Conservation (phyloP, 495 filamentous ascomycete species). For the Elaphomyces granulatus region DNA sequence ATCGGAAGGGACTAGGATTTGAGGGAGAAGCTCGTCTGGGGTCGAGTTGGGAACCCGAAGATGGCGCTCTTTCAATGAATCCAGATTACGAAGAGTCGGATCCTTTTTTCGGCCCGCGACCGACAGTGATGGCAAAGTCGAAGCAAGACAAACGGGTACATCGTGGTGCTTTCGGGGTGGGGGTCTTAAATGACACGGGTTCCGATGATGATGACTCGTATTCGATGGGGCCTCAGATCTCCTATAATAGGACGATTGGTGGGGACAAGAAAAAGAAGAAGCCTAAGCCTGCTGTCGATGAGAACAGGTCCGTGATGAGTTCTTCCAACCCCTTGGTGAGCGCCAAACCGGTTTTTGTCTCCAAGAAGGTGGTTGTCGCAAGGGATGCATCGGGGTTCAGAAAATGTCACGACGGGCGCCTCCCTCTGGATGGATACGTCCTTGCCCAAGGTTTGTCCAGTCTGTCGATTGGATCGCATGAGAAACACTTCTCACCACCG, state of each 20-base stretch:
- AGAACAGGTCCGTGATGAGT: constrained; percentile 19
- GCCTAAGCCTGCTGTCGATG: constrained; percentile 30
- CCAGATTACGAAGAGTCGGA: constrained; percentile 19
- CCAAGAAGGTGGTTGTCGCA: constrained; percentile 51
- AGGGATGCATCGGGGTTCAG: constrained; percentile 43
- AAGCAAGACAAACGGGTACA: constrained; percentile 35
- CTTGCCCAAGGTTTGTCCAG: constrained; percentile 48
- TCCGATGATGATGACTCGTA: constrained; percentile 98
- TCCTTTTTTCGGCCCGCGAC: constrained; percentile 30
- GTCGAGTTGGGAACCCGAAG: background rate
- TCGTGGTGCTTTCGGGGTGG: constrained; percentile 68
- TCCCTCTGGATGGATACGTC: constrained; percentile 76
- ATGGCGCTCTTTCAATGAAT: too few species aligned
- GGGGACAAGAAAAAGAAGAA: constrained; percentile 78
- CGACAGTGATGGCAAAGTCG: constrained; percentile 16
- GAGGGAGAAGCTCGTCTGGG: constrained; percentile 47
- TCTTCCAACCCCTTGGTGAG: constrained; percentile 50
- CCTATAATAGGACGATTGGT: constrained; percentile 75
- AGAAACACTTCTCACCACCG: constrained; percentile 59
- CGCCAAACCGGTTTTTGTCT: constrained; percentile 61
- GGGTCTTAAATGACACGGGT: constrained; percentile 83
- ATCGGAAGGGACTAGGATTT: constrained; percentile 73
- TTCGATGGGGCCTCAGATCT: constrained; percentile 77
- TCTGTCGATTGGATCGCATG: constrained; percentile 34
- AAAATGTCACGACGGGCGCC: constrained; percentile 78